Evolutionary conservation across 176 grass and related monocot species (phyloP).

Genomic region (Neostapfia colusana): DNA sequence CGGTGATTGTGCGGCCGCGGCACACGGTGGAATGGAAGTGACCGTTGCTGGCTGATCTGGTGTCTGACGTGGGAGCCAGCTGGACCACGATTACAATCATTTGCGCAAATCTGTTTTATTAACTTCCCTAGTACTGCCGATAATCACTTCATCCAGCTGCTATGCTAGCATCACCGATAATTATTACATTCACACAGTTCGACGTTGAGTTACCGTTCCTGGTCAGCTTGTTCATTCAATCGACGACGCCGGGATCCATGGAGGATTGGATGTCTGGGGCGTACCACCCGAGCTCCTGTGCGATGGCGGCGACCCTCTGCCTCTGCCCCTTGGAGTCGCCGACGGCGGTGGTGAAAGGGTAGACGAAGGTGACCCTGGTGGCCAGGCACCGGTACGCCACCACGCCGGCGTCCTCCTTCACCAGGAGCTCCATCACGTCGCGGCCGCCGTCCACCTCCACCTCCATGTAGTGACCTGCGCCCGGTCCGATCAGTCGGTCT

Average conservation of each 20-base stretch:
- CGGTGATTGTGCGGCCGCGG: background rate
- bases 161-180: too few relatives aligned
- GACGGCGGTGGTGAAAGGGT: constrained; percentile 88
- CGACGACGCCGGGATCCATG: constrained; percentile 32
- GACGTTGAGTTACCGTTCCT: too few relatives aligned
- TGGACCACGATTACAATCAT: background rate
- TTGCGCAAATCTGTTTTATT: too few relatives aligned
- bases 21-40: background rate
- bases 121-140: too few relatives aligned
- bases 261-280: constrained; percentile 63
- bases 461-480: constrained; percentile 81
- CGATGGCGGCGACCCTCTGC: constrained; percentile 62
- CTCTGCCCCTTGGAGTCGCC: constrained; percentile 77
- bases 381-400: constrained; percentile 75
- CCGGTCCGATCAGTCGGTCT: too few relatives aligned
- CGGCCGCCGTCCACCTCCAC: constrained; percentile 67
- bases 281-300: constrained; percentile 79
- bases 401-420: constrained; percentile 58
- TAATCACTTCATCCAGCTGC: too few relatives aligned
- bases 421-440: constrained; percentile 86
- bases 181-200: too few relatives aligned
- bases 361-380: constrained; percentile 81
- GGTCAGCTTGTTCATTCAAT: too few relatives aligned
- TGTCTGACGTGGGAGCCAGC: constrained; percentile 10
- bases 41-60: background rate